Evolutionary conservation across 2,329 filamentous ascomycete genomes (phyloP).

Genomic region (Trichophyton verrucosum): DNA sequence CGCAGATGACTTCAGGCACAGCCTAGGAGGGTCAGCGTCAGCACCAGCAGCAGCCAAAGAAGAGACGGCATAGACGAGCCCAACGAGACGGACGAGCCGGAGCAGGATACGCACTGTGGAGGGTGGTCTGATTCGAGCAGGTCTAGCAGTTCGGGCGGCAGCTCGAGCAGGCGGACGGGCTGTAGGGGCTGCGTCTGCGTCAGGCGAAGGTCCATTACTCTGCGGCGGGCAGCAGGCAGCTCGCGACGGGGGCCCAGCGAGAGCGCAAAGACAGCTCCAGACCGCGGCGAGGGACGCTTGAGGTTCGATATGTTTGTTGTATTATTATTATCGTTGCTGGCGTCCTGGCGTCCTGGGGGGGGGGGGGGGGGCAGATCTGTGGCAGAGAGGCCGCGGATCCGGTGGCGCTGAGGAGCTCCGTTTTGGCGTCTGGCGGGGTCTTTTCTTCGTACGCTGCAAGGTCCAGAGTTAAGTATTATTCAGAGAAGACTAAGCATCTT

Average conservation of each 20-base stretch:
- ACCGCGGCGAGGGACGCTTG: too few species aligned
- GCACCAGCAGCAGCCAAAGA: neutral
- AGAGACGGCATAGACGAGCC: neutral
- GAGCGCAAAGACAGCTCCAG: too few species aligned
- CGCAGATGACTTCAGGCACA: neutral
- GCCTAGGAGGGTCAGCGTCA: neutral
- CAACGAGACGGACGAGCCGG: too few species aligned
- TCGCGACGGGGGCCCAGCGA: too few species aligned
- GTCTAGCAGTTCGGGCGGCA: constrained; percentile 45
- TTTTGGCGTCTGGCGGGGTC: neutral
- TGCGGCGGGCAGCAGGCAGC: neutral
- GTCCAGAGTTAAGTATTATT: neutral
- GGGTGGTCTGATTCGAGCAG: constrained; percentile 39
- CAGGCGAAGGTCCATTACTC: constrained; percentile 21
- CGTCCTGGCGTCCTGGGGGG: too few species aligned
- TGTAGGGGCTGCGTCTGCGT: constrained; percentile 36
- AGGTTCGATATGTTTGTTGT: neutral
- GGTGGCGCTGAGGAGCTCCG: neutral
- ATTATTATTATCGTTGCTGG: too few species aligned
- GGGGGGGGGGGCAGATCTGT: too few species aligned
- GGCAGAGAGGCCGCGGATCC: too few species aligned
- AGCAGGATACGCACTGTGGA: constrained; percentile 21
- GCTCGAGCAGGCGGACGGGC: constrained; percentile 47
- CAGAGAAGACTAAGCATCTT: neutral
- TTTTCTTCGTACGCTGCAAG: neutral